phyloP scores from a whole-genome alignment of 495 filamentous ascomycete genomes.

The Daldinia caldariorum region DNA sequence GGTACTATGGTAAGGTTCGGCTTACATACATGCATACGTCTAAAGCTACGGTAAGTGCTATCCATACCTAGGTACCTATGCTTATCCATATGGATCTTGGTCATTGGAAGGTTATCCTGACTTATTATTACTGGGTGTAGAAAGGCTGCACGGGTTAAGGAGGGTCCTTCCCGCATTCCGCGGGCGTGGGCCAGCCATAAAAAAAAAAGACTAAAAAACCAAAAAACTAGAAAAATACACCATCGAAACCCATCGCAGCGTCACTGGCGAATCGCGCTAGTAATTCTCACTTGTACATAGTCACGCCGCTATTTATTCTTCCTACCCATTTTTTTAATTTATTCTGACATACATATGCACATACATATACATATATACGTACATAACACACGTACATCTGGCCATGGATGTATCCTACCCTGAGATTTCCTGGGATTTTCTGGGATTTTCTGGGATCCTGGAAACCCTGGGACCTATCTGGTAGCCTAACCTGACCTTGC shows the following conservation, averaged over 20 bases:
- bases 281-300: conserved; percentile 13
- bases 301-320: conserved; percentile 39
- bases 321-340: conserved; percentile 8
- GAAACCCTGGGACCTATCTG: neutral
- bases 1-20: conserved; percentile 29
- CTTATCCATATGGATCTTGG: neutral
- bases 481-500: neutral
- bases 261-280: conserved; percentile 39
- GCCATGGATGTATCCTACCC: conserved; percentile 8
- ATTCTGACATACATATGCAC: conserved; percentile 18
- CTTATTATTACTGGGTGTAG: conserved; percentile 3
- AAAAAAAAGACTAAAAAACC: neutral
- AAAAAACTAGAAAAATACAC: neutral
- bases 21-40: conserved; percentile 33
- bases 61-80: too few species aligned
- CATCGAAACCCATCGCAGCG: conserved; percentile 10
- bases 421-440: neutral
- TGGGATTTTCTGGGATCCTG: neutral
- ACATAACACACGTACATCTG: conserved; percentile 21
- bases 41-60: conserved; percentile 8
- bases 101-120: conserved; percentile 9
- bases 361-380: conserved; percentile 12
- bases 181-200: conserved; percentile 42
- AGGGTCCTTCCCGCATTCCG: conserved; percentile 47
- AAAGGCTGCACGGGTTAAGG: conserved; percentile 34